These are phyloP conservation scores for Suillus bovinus DNA, from an alignment of 768 basidiomycete species.

Conservation along the genomic window DNA sequence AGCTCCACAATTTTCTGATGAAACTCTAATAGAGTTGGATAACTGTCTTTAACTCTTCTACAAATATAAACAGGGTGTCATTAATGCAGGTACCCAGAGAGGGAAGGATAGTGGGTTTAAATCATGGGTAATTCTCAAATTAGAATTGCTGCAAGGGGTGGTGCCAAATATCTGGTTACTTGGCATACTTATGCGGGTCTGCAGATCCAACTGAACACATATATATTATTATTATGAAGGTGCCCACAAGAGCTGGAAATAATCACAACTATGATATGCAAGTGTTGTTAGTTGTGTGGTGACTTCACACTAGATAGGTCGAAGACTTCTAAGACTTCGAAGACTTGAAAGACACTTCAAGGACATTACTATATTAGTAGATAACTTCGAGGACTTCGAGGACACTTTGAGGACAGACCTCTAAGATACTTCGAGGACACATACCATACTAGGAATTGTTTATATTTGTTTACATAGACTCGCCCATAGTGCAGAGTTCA, in stretches of 20 bases:
- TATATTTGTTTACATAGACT: too few species aligned
- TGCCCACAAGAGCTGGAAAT: conserved; percentile 3
- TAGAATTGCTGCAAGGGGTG: conserved; percentile 13
- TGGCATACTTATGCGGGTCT: conserved; percentile 11
- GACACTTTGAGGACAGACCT: too few species aligned
- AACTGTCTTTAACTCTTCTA: conserved; percentile 33
- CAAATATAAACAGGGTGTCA: conserved; percentile 31
- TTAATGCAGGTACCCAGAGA: conserved; percentile 26
- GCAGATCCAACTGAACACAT: conserved; percentile 11
- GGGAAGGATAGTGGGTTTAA: conserved; percentile 18
- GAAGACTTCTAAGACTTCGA: too few species aligned
- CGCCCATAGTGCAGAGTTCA: too few species aligned
- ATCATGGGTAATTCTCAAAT: conserved; percentile 11
- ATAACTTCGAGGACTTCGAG: too few species aligned
- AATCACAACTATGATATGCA: conserved; percentile 8
- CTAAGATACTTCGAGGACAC: too few species aligned
- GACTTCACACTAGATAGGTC: too few species aligned
- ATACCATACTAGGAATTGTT: too few species aligned
- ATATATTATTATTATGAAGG: conserved; percentile 3
- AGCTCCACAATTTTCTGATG: conserved; percentile 27
- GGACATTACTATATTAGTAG: too few species aligned
- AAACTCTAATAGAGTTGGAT: conserved; percentile 17
- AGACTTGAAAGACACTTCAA: too few species aligned
- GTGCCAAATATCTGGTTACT: background rate
- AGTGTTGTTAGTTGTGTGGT: too few species aligned